Evolutionary conservation across 1,139 yeast species (phyloP).

Genomic region (Sugiyamaella pinicola): DNA sequence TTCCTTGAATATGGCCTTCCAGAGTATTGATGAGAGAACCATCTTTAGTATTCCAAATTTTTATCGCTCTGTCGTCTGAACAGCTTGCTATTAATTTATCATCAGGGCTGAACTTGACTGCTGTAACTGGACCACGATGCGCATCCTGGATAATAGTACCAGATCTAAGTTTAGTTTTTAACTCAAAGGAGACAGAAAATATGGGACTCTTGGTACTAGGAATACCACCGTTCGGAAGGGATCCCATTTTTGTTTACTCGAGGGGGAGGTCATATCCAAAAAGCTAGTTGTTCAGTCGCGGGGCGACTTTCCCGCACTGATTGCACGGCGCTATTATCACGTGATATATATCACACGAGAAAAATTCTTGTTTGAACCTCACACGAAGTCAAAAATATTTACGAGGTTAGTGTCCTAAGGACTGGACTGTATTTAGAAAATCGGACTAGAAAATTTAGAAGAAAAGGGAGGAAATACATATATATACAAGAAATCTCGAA

Average conservation of each 20-base stretch:
- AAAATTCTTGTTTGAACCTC: neutral
- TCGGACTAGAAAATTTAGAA: neutral
- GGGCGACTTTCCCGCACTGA: neutral
- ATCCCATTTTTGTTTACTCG: neutral
- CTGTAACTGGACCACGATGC: conserved; percentile 43
- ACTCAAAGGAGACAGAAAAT: neutral
- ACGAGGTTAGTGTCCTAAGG: no score
- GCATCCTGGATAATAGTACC: neutral
- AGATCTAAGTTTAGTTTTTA: neutral
- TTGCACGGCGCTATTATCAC: neutral
- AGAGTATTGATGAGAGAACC: conserved; percentile 47
- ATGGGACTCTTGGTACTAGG: neutral
- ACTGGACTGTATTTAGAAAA: no score
- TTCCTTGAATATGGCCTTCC: conserved; percentile 66
- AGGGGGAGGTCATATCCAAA: no score
- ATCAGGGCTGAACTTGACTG: conserved; percentile 67
- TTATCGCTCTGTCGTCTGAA: conserved; percentile 50
- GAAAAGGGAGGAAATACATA: neutral
- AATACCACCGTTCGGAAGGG: neutral
- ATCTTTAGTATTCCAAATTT: conserved; percentile 46
- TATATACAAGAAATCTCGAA: neutral
- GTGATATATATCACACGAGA: neutral
- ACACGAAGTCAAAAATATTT: no score
- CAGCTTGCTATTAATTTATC: conserved; percentile 63
- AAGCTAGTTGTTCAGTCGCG: neutral